Evolutionary conservation across 108 stramenopile genomes (phyloP).

Genomic region (Cyclostephanos tholiformis): DNA sequence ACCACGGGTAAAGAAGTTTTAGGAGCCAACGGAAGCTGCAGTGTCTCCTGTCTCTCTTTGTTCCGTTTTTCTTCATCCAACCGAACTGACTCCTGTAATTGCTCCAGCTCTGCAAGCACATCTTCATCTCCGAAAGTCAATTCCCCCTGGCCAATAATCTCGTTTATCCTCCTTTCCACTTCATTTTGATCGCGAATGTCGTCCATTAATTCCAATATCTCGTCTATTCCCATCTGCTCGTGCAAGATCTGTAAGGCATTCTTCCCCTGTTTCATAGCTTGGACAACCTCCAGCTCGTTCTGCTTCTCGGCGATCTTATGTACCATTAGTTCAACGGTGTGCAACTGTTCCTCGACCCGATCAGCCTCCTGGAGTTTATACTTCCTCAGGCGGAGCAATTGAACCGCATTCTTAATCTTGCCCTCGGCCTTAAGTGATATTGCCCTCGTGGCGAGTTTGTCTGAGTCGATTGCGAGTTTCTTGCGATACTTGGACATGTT

Average conservation of each 20-base stretch:
- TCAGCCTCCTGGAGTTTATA: constrained; percentile 78
- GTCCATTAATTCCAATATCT: constrained; percentile 92
- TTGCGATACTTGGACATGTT: constrained; percentile 69
- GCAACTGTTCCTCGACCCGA: constrained; percentile 71
- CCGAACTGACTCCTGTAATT: constrained; percentile 44
- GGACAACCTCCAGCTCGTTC: constrained; percentile 75
- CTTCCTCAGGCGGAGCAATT: constrained; percentile 71
- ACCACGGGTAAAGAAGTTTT: constrained; percentile 29
- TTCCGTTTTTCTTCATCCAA: constrained; percentile 14
- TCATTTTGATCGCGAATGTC: constrained; percentile 83
- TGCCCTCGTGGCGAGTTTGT: constrained; percentile 68
- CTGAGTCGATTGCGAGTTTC: constrained; percentile 67
- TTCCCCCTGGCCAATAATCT: constrained; percentile 50
- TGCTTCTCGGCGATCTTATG: constrained; percentile 84
- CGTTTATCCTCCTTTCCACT: constrained; percentile 80
- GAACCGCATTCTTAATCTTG: constrained; percentile 68
- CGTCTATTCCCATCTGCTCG: constrained; percentile 85
- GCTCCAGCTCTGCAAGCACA: constrained; percentile 44
- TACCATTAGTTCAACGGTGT: constrained; percentile 86
- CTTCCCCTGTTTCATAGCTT: constrained; percentile 77
- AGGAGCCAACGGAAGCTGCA: constrained; percentile 28
- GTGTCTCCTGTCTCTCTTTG: constrained; percentile 7
- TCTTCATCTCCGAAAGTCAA: constrained; percentile 46
- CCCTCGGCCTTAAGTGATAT: constrained; percentile 65
- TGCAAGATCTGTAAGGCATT: constrained; percentile 88